Conservation (phyloP, 495 filamentous ascomycete genomes). For the Talaromyces liani region DNA sequence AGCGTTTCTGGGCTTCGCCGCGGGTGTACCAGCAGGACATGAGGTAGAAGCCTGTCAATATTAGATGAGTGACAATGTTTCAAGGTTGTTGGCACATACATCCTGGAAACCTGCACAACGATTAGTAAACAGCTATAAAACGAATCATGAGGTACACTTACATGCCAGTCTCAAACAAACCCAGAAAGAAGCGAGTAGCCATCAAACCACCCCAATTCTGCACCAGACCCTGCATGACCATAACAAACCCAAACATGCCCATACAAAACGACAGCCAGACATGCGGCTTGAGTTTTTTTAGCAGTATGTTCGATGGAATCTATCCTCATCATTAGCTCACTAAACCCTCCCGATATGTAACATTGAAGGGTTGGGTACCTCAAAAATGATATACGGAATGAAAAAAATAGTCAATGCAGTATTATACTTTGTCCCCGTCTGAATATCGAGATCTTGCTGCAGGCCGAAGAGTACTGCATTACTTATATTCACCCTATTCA, state of each 20-base stretch:
- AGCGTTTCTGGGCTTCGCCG: slow-evolving; percentile 79
- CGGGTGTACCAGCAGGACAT: slow-evolving; percentile 87
- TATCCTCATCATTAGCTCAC: slow-evolving; percentile 40
- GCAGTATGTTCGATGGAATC: slow-evolving; percentile 82
- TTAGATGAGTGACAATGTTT: neutral
- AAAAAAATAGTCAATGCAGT: slow-evolving; percentile 84
- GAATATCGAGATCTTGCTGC: slow-evolving; percentile 54
- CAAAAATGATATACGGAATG: slow-evolving; percentile 80
- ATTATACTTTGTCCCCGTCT: slow-evolving; percentile 56
- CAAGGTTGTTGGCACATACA: slow-evolving; percentile 18
- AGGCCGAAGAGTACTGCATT: slow-evolving; percentile 59
- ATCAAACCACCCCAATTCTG: slow-evolving; percentile 72
- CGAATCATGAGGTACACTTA: neutral
- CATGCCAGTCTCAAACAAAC: slow-evolving; percentile 83
- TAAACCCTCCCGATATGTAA: neutral
- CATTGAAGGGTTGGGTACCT: slow-evolving; percentile 60
- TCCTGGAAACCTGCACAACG: slow-evolving; percentile 52
- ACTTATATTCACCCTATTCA: slow-evolving; percentile 53
- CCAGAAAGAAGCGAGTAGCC: slow-evolving; percentile 78
- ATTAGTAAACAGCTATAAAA: neutral
- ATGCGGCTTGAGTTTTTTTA: slow-evolving; percentile 74
- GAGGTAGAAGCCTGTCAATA: slow-evolving; percentile 60
- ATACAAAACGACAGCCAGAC: slow-evolving; percentile 80
- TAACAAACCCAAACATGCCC: slow-evolving; percentile 73
- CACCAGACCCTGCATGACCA: slow-evolving; percentile 58